Base-by-base conservation (phyloP, 768 basidiomycete genomes). In the Leccinum variicolor region DNA sequence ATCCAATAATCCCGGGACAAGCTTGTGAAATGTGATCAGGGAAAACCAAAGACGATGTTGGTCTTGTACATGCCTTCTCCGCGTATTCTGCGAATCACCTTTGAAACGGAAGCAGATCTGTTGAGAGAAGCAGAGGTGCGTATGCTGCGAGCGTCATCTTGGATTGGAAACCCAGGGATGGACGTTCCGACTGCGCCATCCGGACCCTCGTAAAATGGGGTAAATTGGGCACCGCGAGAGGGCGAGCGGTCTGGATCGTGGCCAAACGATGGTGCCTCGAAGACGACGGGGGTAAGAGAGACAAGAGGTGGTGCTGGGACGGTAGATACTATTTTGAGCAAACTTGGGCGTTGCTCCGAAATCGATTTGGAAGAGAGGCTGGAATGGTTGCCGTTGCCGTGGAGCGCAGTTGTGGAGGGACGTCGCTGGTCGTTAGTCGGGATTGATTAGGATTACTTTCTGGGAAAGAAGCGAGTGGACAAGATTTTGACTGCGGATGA, bases 401-500 rank as follows among this genome's bases (percentile, higher is more conserved):
- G 82, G 11, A 77, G 59, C 21, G 72, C 60, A 6, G 74, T 72
- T 45, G 78, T 74, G 4, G 86, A 83, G 15, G 84, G 85, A n/a
- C 89, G 82, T 59, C 85, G 77, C 64, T 77, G 79, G 61, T 89
- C 86, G 5, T 70, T 64, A 48, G 67, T 67, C 29, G 66, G 62
- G 50, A 62, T 56, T 46, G 71, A 62, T 45, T 75, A n/a, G 76
- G 94, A 95, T 65, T 99, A 99, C 72, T 76, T 99, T 1, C 80
- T 99, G 29, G 97, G 97, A 25, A 98, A 98, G 84, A 97, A 95
- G 76, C 78, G 97, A 59, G 96, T 99, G 2, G 97, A 99, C 72
- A 94, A 98, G 75, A 90, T 97, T 28, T 73, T 99, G 64, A 92
- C 85, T 25, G 94, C 85, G 26, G 91, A 93, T 66, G 95, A 98